Evolutionary conservation across 2,329 filamentous ascomycete species (phyloP).

Genomic region (Exophiala xenobiotica): DNA sequence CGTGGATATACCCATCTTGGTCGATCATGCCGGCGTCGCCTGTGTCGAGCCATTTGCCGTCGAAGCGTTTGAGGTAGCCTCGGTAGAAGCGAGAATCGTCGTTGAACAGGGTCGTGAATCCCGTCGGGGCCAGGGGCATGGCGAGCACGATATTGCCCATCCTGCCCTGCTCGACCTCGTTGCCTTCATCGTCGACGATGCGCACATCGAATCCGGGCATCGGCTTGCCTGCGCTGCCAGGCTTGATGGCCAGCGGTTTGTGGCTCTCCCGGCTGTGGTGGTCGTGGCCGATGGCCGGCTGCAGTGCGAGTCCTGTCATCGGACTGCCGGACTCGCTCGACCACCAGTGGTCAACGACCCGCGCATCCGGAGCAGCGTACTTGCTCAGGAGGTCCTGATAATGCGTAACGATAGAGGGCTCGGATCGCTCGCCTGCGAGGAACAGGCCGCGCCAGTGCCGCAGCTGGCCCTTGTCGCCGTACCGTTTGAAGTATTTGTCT

Average conservation of each 20-base stretch:
- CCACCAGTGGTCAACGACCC: constrained; percentile 73
- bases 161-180: constrained; percentile 65
- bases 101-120: constrained; percentile 80
- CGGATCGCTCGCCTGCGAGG: constrained; percentile 83
- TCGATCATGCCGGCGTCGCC: constrained; percentile 89
- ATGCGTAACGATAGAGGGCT: constrained; percentile 78
- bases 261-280: constrained; percentile 31
- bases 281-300: constrained; percentile 59
- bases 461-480: constrained; percentile 69
- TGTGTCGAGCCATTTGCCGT: constrained; percentile 82
- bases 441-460: constrained; percentile 72
- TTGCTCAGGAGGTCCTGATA: constrained; percentile 71
- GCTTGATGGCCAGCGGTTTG: constrained; percentile 64
- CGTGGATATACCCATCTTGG: constrained; percentile 63
- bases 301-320: constrained; percentile 64
- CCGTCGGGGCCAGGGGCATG: constrained; percentile 79
- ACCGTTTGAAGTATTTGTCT: constrained; percentile 61
- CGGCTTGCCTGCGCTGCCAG: constrained; percentile 84
- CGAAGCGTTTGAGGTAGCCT: constrained; percentile 79
- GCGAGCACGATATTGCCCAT: constrained; percentile 93
- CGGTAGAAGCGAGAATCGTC: constrained; percentile 84
- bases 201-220: constrained; percentile 90
- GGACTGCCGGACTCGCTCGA: constrained; percentile 69
- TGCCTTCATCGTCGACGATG: constrained; percentile 76
- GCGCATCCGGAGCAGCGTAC: constrained; percentile 63